Percentiles rank a stretch among this genome's conserved stretches.
Evolutionary conservation across 2,329 filamentous ascomycete genomes (phyloP).

Genomic region (Fusarium marasasianum): DNA sequence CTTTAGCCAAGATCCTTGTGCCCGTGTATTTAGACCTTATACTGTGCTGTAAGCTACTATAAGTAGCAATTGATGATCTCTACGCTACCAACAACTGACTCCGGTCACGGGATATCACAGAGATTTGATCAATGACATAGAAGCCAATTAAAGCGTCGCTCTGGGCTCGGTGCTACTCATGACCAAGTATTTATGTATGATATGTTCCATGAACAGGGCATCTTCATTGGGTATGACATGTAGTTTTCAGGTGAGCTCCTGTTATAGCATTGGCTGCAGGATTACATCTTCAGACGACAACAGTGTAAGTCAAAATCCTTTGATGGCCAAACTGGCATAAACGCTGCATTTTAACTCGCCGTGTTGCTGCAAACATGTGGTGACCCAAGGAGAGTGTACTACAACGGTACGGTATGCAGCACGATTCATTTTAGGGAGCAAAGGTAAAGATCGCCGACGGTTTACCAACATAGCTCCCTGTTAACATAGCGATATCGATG

Average conservation of each 20-base stretch:
- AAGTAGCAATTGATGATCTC: background rate
- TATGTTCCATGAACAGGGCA: background rate
- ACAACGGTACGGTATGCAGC: background rate
- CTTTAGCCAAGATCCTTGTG: background rate
- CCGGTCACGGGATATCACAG: background rate
- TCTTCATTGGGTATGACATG: background rate
- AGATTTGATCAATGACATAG: background rate
- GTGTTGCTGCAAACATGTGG: slow-evolving; percentile 1
- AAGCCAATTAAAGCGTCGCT: background rate
- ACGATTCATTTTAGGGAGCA: background rate
- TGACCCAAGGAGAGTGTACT: background rate
- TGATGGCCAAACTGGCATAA: background rate
- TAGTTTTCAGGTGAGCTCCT: background rate
- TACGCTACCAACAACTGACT: background rate
- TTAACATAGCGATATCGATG: background rate
- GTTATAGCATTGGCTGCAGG: background rate
- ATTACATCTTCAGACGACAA: background rate
- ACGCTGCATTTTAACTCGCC: background rate
- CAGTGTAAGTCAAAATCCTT: background rate
- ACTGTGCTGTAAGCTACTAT: background rate
- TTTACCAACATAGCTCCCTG: background rate
- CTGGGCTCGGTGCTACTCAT: background rate
- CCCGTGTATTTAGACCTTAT: background rate
- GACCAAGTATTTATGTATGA: background rate
- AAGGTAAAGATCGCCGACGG: background rate